phyloP scores from a whole-genome alignment of 768 basidiomycete species.

The Leucosporidium creatinivorum region DNA sequence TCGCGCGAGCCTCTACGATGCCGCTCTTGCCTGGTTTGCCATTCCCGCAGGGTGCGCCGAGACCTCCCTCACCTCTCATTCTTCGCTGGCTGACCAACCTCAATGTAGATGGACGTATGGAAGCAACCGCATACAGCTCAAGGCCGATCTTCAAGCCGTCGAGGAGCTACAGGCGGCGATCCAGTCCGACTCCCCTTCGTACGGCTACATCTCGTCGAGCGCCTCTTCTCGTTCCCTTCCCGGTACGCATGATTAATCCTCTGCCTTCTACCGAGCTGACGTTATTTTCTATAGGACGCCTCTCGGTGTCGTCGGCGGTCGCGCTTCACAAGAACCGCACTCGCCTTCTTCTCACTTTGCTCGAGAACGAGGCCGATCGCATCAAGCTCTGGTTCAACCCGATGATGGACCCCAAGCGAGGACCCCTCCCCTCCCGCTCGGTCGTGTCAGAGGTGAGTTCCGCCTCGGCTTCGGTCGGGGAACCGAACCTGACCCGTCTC shows the following conservation, averaged over 20 bases:
- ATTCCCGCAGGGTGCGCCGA: conserved; percentile 70
- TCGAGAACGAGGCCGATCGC: conserved; percentile 83
- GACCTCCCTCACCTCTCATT: background rate
- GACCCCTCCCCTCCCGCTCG: conserved; percentile 46
- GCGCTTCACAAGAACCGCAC: conserved; percentile 60
- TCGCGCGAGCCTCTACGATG: conserved; percentile 65
- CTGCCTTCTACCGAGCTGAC: too few species aligned
- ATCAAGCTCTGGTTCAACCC: conserved; percentile 87
- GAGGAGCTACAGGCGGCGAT: conserved; percentile 74
- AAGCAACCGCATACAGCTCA: conserved; percentile 82
- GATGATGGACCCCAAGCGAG: conserved; percentile 63
- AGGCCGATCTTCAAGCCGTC: conserved; percentile 77
- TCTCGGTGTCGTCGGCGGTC: conserved; percentile 49
- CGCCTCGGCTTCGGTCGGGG: too few species aligned
- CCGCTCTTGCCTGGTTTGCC: conserved; percentile 89
- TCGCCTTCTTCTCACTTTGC: conserved; percentile 68
- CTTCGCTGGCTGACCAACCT: background rate
- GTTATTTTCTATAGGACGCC: too few species aligned
- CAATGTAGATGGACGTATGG: conserved; percentile 81
- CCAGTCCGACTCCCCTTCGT: conserved; percentile 63
- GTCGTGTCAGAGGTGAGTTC: conserved; percentile 22
- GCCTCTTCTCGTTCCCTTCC: conserved; percentile 42
- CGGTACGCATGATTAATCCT: too few species aligned
- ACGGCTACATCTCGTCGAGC: conserved; percentile 40
- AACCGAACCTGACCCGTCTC: background rate